Evolutionary conservation across 108 stramenopile species (phyloP), one percentile per base, ranked within the genome.

Genomic region (Cyclotella choctawhatcheeana): DNA sequence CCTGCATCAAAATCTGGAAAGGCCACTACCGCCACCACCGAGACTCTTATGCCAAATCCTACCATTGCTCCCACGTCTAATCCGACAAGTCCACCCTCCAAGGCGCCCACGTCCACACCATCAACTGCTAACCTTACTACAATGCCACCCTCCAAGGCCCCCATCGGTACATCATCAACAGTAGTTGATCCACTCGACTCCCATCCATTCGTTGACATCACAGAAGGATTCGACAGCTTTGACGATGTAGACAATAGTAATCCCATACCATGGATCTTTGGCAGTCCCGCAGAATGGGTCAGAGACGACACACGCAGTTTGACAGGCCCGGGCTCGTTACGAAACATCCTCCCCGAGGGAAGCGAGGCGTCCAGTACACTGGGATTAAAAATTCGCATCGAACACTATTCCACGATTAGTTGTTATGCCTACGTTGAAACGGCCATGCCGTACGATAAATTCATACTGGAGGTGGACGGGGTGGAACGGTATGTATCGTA

Each of bases 241-340:
- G 55, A 56, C n/a, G 55, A 31, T 13, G 0, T 56, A 6, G 55
- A 56, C 10, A 31, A 56, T 14, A 56, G 29, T 13, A 56, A 56
- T 14, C 59, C 59, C 1, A 40, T 60, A 10, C 59, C 59, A 22
- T 60, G 59, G 59, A 60, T 60, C 40, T 58, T 5, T 32, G 59
- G 59, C 10, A 40, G 3, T 40, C 37, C 37, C 1, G 2, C 33
- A 20, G 12, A 60, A 24, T 60, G 59, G 59, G 29, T 24, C 5
- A 24, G 13, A 24, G 59, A 60, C 24, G 22, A 2, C 20, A 18
- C 33, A 21, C n/a, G 22, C 2, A 44, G 8, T 20, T 13, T 24
- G 18, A 5, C 59, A 0, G 40, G 59, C 43, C 13, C 35, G 27
- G 59, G 40, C 20, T 6, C 59, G 3, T 21, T 60, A 18, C 22